Base-by-base conservation (phyloP, 495 filamentous ascomycete genomes). In the Penicillium maclennaniae region DNA sequence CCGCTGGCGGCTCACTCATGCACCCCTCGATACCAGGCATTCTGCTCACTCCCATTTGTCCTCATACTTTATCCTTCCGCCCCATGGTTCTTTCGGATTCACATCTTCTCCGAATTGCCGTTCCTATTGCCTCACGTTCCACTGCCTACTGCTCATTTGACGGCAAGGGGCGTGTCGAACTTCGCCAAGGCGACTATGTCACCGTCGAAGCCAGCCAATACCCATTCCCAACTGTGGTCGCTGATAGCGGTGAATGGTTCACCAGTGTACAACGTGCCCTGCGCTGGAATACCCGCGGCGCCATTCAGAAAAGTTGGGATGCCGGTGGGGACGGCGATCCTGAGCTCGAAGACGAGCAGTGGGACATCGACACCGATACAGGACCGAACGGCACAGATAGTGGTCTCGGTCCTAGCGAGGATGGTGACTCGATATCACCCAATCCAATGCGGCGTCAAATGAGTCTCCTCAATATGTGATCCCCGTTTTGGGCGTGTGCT, bases 11-110 rank as follows among this genome's bases (percentile, higher is more conserved):
- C 54, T 92, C 92, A 21, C 85, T 98, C 25, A 92, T 96, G 53
- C 92, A 97, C 66, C 93, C 93, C 7, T 95, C 95, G 57, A 96
- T 98, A 51, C 95, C 93, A 7, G 93, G 91, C 60, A 97, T 98
- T 66, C 88, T 97, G 14, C 83, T 98, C 43, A 97, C 95, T 3
- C 95, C 95, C 0, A 98, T 98, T 66, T 98, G 93, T 69, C 92
- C 93, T 15, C 93, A 98, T 67, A 97, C 92, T 0, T 79, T 98
- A 17, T 95, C 89, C 34, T 97, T 98, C 83, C 83, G 93, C 9
- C 93, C 93, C 27, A 96, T 98, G 89, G 87, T 98, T n/a, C 84
- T 98, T n/a, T 92, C 88, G 31, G 93, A 98, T 69, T 92, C 86
- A 34, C 85, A 96, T 70, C 83, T 92, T 21, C 81, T 98, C 41